These are phyloP conservation scores for Gnomoniopsis sp. DNA, from an alignment of 2,329 filamentous ascomycete genomes.

Conservation along the genomic window DNA sequence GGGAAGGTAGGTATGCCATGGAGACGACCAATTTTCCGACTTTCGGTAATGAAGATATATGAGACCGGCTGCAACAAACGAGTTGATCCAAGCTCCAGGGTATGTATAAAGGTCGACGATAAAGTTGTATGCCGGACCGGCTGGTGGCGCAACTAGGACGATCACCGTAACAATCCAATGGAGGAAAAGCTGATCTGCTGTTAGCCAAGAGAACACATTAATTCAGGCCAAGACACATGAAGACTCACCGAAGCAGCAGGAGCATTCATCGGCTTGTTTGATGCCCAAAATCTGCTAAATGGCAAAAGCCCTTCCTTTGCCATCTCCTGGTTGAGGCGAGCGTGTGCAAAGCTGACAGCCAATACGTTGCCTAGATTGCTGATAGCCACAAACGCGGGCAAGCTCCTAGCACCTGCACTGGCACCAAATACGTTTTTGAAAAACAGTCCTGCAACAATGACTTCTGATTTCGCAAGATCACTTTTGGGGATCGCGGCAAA, in stretches of 20 bases:
- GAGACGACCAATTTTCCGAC: conserved; percentile 49
- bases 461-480: conserved; percentile 54
- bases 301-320: conserved; percentile 68
- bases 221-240: too few relatives aligned
- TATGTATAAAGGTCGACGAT: conserved; percentile 56
- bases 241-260: conserved; percentile 46
- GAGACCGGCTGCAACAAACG: conserved; percentile 47
- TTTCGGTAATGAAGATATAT: conserved; percentile 49
- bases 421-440: conserved; percentile 60
- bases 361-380: conserved; percentile 59
- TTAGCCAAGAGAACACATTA: not conserved
- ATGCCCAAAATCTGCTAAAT: conserved; percentile 64
- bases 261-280: conserved; percentile 62
- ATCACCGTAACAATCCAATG: conserved; percentile 65
- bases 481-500: conserved; percentile 59
- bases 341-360: conserved; percentile 57
- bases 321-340: conserved; percentile 61
- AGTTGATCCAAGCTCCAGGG: conserved; percentile 52
- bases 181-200: conserved; percentile 44
- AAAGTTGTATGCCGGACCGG: conserved; percentile 68
- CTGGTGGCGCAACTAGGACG: conserved; percentile 63
- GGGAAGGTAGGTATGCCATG: conserved; percentile 48
- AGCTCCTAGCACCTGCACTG: conserved; percentile 39
- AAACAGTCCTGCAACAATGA: conserved; percentile 59
- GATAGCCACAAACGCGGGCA: conserved; percentile 53